Conservation (phyloP, 768 basidiomycete genomes). For the Phlebiopsis flavidoalba region DNA sequence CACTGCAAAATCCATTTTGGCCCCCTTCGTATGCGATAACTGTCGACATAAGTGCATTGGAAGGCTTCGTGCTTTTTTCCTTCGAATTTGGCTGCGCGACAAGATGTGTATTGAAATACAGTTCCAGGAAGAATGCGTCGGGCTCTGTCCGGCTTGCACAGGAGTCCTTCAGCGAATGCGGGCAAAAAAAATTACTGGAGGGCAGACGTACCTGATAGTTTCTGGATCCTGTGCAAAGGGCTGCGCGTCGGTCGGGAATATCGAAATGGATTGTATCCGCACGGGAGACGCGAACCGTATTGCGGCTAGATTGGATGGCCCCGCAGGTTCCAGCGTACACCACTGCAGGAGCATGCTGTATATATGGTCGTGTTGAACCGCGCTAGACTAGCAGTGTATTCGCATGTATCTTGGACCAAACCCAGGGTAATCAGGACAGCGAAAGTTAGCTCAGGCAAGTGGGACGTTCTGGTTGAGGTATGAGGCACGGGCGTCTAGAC, state of each 20-base stretch:
- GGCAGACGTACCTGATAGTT: constrained; percentile 52
- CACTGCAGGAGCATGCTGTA: constrained; percentile 52
- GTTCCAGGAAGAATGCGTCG: constrained; percentile 64
- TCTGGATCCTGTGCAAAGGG: constrained; percentile 61
- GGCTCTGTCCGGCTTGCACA: constrained; percentile 59
- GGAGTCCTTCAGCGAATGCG: background rate
- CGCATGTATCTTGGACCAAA: background rate
- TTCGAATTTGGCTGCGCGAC: constrained; percentile 40
- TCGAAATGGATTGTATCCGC: constrained; percentile 57
- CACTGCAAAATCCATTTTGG: constrained; percentile 56
- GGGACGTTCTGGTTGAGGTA: background rate
- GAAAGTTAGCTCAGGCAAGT: background rate
- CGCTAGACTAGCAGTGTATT: background rate
- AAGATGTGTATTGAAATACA: constrained; percentile 71
- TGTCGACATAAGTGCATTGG: constrained; percentile 71
- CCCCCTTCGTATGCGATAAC: constrained; percentile 69
- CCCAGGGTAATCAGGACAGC: background rate
- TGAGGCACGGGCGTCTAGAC: constrained; percentile 1
- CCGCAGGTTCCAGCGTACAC: constrained; percentile 57
- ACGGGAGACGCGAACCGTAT: constrained; percentile 68
- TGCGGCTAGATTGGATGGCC: constrained; percentile 56
- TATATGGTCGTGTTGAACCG: background rate
- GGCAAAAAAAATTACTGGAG: background rate
- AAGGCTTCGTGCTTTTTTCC: constrained; percentile 50
- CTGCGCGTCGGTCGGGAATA: constrained; percentile 61